Evolutionary conservation across 1,284 basidiomycete genomes (phyloP).

Genomic region (Volvariella surrecta): DNA sequence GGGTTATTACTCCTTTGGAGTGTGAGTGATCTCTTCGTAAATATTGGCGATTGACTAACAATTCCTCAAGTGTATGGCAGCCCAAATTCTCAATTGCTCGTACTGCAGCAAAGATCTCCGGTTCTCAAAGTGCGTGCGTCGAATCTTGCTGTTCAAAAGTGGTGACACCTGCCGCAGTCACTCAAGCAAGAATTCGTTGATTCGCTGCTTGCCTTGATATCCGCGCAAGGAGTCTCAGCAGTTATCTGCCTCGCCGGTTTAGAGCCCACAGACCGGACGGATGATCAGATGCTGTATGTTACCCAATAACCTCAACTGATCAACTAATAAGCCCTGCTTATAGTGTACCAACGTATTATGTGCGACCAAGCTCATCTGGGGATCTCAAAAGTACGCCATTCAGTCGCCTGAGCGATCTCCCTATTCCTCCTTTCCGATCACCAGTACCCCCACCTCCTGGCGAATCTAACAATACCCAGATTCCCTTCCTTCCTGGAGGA

Average conservation of each 20-base stretch:
- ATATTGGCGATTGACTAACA: neutral
- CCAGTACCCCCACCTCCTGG: conserved; percentile 27
- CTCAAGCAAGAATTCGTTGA: conserved; percentile 62
- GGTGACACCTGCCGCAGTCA: conserved; percentile 28
- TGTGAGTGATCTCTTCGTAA: conserved; percentile 32
- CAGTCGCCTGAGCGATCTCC: conserved; percentile 28
- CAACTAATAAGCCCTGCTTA: conserved; percentile 12
- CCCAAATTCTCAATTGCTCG: conserved; percentile 34
- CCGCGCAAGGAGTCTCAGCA: conserved; percentile 35
- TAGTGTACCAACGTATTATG: conserved; percentile 54
- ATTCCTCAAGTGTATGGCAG: conserved; percentile 52
- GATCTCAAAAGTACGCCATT: conserved; percentile 30
- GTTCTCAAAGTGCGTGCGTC: conserved; percentile 48
- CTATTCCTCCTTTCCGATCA: conserved; percentile 43
- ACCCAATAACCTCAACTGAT: conserved; percentile 1
- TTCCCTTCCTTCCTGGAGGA: conserved; percentile 68
- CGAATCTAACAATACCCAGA: conserved; percentile 19
- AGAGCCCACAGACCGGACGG: conserved; percentile 65
- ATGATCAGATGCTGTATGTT: conserved; percentile 68
- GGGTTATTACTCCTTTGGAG: conserved; percentile 69
- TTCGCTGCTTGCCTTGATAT: conserved; percentile 46
- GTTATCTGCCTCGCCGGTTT: conserved; percentile 64
- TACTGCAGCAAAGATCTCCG: conserved; percentile 74
- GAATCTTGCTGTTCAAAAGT: conserved; percentile 1
- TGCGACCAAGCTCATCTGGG: conserved; percentile 34